These are phyloP conservation scores for Schizochytrium sp. DNA, from an alignment of 108 stramenopile species.

Conservation along the genomic window DNA sequence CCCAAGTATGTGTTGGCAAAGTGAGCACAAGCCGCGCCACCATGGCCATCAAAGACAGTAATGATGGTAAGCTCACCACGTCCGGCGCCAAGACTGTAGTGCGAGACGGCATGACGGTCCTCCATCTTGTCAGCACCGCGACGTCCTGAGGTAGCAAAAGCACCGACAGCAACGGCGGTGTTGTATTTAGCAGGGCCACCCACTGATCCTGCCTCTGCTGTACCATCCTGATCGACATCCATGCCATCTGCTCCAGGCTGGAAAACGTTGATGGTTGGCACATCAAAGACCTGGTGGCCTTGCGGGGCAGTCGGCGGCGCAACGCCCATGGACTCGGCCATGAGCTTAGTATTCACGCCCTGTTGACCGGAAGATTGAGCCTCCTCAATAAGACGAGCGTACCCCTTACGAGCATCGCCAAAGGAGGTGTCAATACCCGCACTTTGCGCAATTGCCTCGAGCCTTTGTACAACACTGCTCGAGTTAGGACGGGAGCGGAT, in stretches of 20 bases:
- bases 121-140: slow-evolving; percentile 57
- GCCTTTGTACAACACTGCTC: background rate
- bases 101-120: slow-evolving; percentile 59
- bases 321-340: slow-evolving; percentile 43
- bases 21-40: slow-evolving; percentile 15
- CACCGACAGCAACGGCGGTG: background rate
- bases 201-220: background rate
- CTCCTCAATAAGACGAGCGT: background rate
- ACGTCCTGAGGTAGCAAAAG: slow-evolving; percentile 53
- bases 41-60: slow-evolving; percentile 48
- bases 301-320: background rate
- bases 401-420: slow-evolving; percentile 14
- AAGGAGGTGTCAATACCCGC: slow-evolving; percentile 1
- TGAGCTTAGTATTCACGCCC: slow-evolving; percentile 9
- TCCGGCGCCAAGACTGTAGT: background rate
- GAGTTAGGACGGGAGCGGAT: slow-evolving; percentile 16
- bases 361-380: background rate
- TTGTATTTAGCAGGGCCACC: background rate
- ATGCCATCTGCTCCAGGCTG: background rate
- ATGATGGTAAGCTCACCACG: slow-evolving; percentile 24
- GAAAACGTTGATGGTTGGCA: background rate
- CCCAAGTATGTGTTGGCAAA: slow-evolving; percentile 45
- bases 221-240: background rate
- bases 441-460: background rate
- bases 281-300: slow-evolving; percentile 49